Base-by-base conservation (phyloP, 2,329 filamentous ascomycete species). In the Cercospora brassicicola region DNA sequence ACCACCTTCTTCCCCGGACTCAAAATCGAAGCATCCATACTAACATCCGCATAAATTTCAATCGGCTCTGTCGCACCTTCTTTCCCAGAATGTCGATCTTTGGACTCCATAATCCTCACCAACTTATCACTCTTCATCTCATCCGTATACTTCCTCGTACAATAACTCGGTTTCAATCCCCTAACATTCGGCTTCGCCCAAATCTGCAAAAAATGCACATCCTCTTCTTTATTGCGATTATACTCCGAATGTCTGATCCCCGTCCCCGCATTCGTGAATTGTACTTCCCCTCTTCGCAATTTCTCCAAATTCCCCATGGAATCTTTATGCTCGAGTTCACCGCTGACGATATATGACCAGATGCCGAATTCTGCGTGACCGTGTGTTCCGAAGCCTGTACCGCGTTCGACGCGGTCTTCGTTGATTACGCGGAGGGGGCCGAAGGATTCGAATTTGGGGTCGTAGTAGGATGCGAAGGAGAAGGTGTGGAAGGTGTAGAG, bases 281-380 rank as follows among this genome's bases (percentile, higher is more conserved):
- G 93, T 55, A 96, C 91, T 78, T 96, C 92, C 11, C 92, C 92
- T 42, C 92, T 85, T 75, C 87, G 86, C 84, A 96, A 90, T 80
- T 89, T 92, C 79, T 87, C 83, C 8, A 84, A 76, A 64, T 85
- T 87, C 73, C 92, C 87, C 89, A 96, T 94, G 69, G 88, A 91
- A 81, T 96, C 93, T 59, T 92, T 90, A 82, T 96, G 93, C 59
- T 93, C 94, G 70, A 96, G 86, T 80, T 94, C 91, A 71, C 93
- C 93, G 57, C 84, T 88, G n/a, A 96, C 84, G 75, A 96, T 90
- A 81, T 96, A 95, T 77, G 86, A 90, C 85, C 94, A 96, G 81
- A 96, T 96, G 80, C 96, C 91, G 79, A 93, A 94, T 79, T 96
- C 91, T 71, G 90, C 87, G 80, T 96, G 93, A 28, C 89, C 89